These are phyloP conservation scores for Fusarium tuaranense DNA, from an alignment of 2,329 filamentous ascomycete genomes.

Conservation along the genomic window DNA sequence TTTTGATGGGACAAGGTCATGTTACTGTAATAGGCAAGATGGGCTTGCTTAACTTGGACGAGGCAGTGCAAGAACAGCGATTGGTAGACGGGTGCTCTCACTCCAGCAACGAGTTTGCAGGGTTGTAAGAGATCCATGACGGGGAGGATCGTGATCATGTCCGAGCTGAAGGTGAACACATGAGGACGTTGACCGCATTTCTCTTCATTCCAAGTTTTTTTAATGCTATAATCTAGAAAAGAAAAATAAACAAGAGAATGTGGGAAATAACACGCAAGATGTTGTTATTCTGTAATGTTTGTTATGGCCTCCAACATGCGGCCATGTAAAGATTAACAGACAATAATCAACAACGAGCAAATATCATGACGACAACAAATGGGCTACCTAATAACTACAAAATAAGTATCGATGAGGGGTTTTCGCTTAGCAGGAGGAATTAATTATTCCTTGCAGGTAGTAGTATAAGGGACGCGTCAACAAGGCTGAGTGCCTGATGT, in stretches of 20 bases:
- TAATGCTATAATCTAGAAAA: neutral
- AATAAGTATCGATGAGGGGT: neutral
- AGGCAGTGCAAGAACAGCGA: neutral
- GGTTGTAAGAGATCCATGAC: neutral
- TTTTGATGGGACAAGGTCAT: neutral
- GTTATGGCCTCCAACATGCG: neutral
- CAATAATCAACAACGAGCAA: neutral
- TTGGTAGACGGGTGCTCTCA: neutral
- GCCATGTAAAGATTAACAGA: neutral
- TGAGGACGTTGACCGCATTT: neutral
- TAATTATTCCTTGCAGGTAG: neutral
- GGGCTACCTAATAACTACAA: neutral
- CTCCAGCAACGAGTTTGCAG: neutral
- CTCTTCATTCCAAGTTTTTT: neutral
- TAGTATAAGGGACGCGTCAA: neutral
- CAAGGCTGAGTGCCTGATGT: slow-evolving; percentile 2
- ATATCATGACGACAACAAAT: neutral
- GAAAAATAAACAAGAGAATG: neutral
- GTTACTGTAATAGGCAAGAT: neutral
- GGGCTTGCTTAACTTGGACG: neutral
- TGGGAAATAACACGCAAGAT: neutral
- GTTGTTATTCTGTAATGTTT: neutral
- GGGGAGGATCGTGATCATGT: neutral
- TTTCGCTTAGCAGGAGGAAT: neutral
- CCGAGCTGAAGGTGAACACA: neutral